Evolutionary conservation across 2,329 filamentous ascomycete species (phyloP).

Genomic region (Exophiala sp.): DNA sequence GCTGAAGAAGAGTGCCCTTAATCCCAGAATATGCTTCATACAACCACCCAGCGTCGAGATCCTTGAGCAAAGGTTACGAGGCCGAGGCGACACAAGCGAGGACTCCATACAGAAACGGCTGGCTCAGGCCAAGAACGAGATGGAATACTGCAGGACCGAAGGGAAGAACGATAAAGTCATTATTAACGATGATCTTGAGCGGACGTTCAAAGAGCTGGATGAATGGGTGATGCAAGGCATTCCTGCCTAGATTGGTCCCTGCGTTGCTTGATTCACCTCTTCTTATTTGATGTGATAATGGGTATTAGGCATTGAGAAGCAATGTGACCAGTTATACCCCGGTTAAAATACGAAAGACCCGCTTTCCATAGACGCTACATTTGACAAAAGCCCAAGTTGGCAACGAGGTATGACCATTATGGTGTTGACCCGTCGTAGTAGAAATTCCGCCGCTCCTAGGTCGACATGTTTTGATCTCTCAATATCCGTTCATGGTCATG

Average conservation of each 20-base stretch:
- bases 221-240: constrained; percentile 45
- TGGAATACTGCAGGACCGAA: constrained; percentile 66
- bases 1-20: constrained; percentile 71
- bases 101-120: constrained; percentile 67
- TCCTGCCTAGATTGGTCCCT: not conserved
- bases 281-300: not conserved
- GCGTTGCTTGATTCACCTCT: not conserved
- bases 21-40: constrained; percentile 80
- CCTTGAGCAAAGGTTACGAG: constrained; percentile 70
- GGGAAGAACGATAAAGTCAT: constrained; percentile 65
- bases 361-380: constrained; percentile 28
- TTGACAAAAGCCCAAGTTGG: constrained; percentile 18
- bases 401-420: constrained; percentile 20
- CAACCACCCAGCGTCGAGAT: constrained; percentile 72
- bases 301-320: not conserved
- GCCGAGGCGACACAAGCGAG: constrained; percentile 74
- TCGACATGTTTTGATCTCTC: constrained; percentile 35
- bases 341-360: constrained; percentile 25
- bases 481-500: constrained; percentile 99
- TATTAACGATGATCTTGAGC: constrained; percentile 63
- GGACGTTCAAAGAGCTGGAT: constrained; percentile 53
- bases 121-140: constrained; percentile 67
- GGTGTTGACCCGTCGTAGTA: not conserved
- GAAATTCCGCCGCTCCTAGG: too few relatives aligned
- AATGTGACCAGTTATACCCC: constrained; percentile 23